Evolutionary conservation across 306 rosid species (phyloP), one percentile per base, ranked within the genome.

Genomic region (Citrullus amarus): DNA sequence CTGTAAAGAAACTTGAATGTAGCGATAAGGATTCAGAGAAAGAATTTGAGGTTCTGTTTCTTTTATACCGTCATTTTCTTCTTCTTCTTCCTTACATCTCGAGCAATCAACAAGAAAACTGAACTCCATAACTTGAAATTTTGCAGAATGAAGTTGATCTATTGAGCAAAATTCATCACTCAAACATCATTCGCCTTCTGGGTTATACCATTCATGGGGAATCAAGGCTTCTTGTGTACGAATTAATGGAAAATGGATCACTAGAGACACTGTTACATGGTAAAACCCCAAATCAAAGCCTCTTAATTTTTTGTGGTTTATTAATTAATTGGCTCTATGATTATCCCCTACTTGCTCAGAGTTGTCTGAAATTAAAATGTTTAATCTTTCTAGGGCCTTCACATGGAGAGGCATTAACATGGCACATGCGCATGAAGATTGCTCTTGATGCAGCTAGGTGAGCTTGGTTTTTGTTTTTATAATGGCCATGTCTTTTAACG

Each of bases 371-470:
- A 68, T 43, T 2, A 17, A 56, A 34, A 63, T 63, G 55, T 73
- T 53, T 83, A 53, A 53, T 53, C 20, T 53, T 48, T 48, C 71
- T 81, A 95, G 97, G 97, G 75, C 92, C 92, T 58, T 86, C 97
- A 78, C 92, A 77, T 84, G 99, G 99, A 32, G 88, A 92, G 0
- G 85, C 84, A 79, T 83, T 95, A 88, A 91, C 93, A 9, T 95
- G 99, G 99, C 88, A 84, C 59, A 91, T 86, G 93, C 86, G 99
- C 82, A 87, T 95, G 97, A 95, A 95, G 86, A 88, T 92, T 82
- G 99, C 99, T 80, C 93, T 95, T 58, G 97, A 95, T 83, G 55
- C 93, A 62, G 97, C 99, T 41, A 95, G 93, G 99, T 90, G 54
- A 87, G 73, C 54, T 80, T 81, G 71, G 70, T 72, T 79, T 9